These are phyloP conservation scores for Alternaria panax DNA, from an alignment of 2,329 filamentous ascomycete genomes.

Conservation along the genomic window DNA sequence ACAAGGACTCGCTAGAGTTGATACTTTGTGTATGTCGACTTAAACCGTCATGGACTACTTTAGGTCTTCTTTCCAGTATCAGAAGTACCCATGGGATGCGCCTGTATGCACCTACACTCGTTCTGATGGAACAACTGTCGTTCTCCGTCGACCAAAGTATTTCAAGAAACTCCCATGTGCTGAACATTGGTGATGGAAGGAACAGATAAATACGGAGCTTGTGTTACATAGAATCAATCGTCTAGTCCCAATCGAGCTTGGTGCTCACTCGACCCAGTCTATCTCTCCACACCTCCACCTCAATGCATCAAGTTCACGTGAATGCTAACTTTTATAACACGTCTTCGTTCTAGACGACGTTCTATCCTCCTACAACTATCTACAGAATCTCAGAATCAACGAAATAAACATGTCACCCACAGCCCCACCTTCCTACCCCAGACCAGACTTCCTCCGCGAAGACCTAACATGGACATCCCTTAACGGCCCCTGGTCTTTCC, in stretches of 20 bases:
- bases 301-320: constrained; percentile 18
- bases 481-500: constrained; percentile 69
- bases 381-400: background rate
- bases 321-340: constrained; percentile 9
- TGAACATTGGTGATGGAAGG: no score
- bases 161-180: no score
- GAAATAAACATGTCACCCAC: constrained; percentile 4
- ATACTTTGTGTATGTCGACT: background rate
- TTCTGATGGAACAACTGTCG: no score
- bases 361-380: background rate
- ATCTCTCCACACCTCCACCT: constrained; percentile 19
- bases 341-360: background rate
- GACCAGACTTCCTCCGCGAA: constrained; percentile 68
- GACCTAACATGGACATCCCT: constrained; percentile 66
- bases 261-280: constrained; percentile 11
- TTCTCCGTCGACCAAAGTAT: no score
- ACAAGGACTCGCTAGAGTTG: background rate
- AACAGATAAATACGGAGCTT: no score
- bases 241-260: constrained; percentile 3
- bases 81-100: no score
- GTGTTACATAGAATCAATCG: background rate
- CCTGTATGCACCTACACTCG: no score
- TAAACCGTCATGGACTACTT: no score
- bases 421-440: constrained; percentile 59
- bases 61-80: no score